phyloP scores from a whole-genome alignment of 2,329 filamentous ascomycete genomes.

The Eutypa lata region DNA sequence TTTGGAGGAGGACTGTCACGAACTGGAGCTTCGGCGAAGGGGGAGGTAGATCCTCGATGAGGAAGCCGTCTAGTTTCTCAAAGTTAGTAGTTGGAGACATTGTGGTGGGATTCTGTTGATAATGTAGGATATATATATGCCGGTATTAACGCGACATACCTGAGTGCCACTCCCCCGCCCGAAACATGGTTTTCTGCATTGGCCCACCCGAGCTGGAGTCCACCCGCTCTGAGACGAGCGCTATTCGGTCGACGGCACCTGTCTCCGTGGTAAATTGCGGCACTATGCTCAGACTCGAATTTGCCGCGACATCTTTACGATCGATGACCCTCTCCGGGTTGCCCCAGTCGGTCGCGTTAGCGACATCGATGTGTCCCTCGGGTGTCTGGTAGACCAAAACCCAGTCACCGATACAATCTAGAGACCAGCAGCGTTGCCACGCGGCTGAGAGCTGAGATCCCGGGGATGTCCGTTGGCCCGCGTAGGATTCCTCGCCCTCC shows the following conservation, averaged over 20 bases:
- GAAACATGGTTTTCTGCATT: neutral
- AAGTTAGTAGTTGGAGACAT: neutral
- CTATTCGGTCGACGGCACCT: slow-evolving; percentile 5
- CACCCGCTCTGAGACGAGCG: neutral
- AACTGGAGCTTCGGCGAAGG: neutral
- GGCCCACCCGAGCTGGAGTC: neutral
- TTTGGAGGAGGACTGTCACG: neutral
- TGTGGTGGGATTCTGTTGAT: too few relatives aligned
- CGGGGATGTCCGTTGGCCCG: slow-evolving; percentile 5
- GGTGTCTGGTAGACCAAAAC: slow-evolving; percentile 14
- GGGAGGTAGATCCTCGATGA: neutral
- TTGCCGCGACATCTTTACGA: slow-evolving; percentile 5
- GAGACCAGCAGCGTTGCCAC: slow-evolving; percentile 13
- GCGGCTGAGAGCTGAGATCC: slow-evolving; percentile 10
- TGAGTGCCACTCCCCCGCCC: neutral
- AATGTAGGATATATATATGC: too few relatives aligned
- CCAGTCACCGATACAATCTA: slow-evolving; percentile 11
- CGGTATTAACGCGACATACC: neutral
- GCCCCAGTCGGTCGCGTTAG: slow-evolving; percentile 13
- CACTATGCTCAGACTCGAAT: slow-evolving; percentile 13
- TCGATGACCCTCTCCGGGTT: slow-evolving; percentile 8
- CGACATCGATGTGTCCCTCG: slow-evolving; percentile 12
- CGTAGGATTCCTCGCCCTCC: slow-evolving; percentile 4
- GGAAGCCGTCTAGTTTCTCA: neutral
- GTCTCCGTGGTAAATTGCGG: slow-evolving; percentile 7